Evolutionary conservation across 2,329 filamentous ascomycete genomes (phyloP).

Genomic region (Penicillium sp.): DNA sequence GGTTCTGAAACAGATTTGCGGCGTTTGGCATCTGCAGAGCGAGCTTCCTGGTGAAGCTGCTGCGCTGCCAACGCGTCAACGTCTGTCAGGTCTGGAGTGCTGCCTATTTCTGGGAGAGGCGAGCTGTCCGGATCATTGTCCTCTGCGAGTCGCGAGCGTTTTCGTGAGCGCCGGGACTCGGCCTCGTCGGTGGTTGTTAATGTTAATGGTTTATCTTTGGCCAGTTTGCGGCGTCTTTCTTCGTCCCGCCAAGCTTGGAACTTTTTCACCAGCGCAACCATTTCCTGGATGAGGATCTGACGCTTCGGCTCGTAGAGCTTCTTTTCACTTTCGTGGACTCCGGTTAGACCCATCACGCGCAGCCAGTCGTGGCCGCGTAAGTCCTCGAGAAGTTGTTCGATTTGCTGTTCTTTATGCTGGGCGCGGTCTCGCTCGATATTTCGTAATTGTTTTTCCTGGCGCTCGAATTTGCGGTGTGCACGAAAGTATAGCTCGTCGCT

Average conservation of each 20-base stretch:
- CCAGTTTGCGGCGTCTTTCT: constrained; percentile 74
- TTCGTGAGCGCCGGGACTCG: constrained; percentile 11
- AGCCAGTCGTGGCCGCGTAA: constrained; percentile 91
- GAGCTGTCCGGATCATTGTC: constrained; percentile 47
- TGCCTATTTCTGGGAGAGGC: constrained; percentile 36
- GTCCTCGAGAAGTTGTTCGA: constrained; percentile 69
- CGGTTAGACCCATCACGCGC: constrained; percentile 81
- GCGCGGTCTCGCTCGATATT: constrained; percentile 63
- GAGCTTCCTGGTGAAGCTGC: constrained; percentile 69
- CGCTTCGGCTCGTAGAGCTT: constrained; percentile 82
- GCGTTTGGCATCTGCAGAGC: constrained; percentile 46
- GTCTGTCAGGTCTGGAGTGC: constrained; percentile 58
- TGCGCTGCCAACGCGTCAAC: constrained; percentile 66
- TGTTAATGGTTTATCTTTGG: constrained; percentile 57
- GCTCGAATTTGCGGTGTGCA: constrained; percentile 56
- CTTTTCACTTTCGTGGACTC: constrained; percentile 75
- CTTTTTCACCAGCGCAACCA: constrained; percentile 75
- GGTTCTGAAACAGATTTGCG: constrained; percentile 20
- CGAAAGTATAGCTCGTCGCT: constrained; percentile 53
- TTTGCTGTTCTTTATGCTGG: constrained; percentile 61
- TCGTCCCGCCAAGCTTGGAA: constrained; percentile 84
- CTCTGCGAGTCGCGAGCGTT: constrained; percentile 29
- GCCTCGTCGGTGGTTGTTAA: constrained; percentile 7
- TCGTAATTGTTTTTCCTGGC: constrained; percentile 62
- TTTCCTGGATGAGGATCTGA: constrained; percentile 76